phyloP scores from a whole-genome alignment of 1,284 basidiomycete species.

The Cryptococcus sp. region DNA sequence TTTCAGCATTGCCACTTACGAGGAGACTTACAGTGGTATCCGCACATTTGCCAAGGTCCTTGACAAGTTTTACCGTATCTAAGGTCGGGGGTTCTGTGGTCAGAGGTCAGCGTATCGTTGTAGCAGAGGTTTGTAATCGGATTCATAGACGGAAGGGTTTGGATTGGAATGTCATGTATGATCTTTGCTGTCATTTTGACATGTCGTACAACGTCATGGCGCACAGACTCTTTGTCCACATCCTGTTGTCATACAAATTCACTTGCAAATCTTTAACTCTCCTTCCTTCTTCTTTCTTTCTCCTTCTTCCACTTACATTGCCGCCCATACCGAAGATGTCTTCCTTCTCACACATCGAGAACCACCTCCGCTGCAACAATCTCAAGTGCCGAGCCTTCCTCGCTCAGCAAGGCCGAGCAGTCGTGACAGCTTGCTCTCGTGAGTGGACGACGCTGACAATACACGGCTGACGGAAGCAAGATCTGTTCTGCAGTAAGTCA shows the following conservation, averaged over 20 bases:
- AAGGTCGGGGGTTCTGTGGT: not conserved
- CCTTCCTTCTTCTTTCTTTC: not conserved
- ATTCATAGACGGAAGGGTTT: too few species aligned
- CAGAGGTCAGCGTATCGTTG: not conserved
- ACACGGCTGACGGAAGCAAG: constrained; percentile 11
- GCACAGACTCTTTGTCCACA: too few species aligned
- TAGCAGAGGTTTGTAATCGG: too few species aligned
- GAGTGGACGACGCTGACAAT: constrained; percentile 3
- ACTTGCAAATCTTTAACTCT: not conserved
- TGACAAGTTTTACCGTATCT: constrained; percentile 41
- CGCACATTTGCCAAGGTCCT: constrained; percentile 47
- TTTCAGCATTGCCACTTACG: constrained; percentile 50
- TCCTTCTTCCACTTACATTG: not conserved
- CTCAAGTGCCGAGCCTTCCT: constrained; percentile 28
- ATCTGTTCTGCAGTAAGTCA: constrained; percentile 38
- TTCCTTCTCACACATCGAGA: not conserved
- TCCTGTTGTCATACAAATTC: not conserved
- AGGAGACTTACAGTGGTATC: constrained; percentile 42
- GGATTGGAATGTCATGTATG: too few species aligned
- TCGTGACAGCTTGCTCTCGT: constrained; percentile 39
- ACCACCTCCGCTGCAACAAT: constrained; percentile 29
- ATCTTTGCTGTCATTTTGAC: too few species aligned
- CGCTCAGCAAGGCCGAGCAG: constrained; percentile 26
- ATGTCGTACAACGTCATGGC: too few species aligned
- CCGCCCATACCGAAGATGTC: too few species aligned